Evolutionary conservation across 2,329 filamentous ascomycete species (phyloP).

Genomic region (Colletotrichum gloeosporioides): DNA sequence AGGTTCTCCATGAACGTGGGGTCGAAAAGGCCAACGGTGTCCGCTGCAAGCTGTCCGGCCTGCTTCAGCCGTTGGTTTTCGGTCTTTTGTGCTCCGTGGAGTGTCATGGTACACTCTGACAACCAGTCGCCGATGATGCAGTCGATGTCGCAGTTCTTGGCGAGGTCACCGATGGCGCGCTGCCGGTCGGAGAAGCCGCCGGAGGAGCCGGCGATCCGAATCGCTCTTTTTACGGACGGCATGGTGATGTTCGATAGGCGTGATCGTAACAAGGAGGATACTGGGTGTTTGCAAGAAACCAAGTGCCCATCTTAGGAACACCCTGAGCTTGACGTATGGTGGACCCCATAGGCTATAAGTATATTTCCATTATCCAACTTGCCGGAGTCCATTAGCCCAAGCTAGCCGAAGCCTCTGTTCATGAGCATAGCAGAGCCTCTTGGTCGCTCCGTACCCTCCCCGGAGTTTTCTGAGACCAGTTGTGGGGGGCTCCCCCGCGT

Average conservation of each 20-base stretch:
- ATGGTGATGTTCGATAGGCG: not conserved
- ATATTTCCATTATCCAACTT: not conserved
- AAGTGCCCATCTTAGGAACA: not conserved
- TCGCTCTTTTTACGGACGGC: conserved; percentile 35
- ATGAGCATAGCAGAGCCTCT: not conserved
- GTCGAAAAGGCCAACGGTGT: conserved; percentile 28
- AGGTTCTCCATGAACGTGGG: conserved; percentile 37
- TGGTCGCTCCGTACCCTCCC: not conserved
- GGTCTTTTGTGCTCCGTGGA: conserved; percentile 23
- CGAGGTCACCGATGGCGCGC: conserved; percentile 44
- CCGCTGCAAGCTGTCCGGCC: conserved; percentile 23
- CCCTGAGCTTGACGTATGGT: not conserved
- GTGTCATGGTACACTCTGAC: conserved; percentile 36
- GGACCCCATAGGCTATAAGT: not conserved
- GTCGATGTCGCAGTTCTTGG: conserved; percentile 39
- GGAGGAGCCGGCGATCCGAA: conserved; percentile 39
- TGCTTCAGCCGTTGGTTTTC: conserved; percentile 27
- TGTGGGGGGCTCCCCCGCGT: not conserved
- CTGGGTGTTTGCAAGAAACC: not conserved
- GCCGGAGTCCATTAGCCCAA: not conserved
- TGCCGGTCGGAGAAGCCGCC: conserved; percentile 48
- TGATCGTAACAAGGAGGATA: not conserved
- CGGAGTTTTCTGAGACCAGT: not conserved
- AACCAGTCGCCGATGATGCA: conserved; percentile 36
- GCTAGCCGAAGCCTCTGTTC: not conserved